Evolutionary conservation across 2,329 filamentous ascomycete species (phyloP).

Genomic region (Arachnopeziza araneosa): DNA sequence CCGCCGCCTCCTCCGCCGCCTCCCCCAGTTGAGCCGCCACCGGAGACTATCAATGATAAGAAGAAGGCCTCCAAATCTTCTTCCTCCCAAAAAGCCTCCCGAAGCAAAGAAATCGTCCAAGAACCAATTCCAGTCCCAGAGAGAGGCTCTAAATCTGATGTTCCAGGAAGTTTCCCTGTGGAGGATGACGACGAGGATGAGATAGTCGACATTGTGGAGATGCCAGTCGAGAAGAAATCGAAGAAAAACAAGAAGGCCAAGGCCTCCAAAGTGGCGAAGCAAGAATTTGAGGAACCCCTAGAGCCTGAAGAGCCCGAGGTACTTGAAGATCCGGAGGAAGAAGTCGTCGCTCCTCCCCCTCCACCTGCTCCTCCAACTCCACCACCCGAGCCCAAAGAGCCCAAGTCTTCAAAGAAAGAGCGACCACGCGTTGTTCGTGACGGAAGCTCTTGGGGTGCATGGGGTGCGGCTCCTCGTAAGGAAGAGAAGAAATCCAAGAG

Average conservation of each 20-base stretch:
- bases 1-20: constrained; percentile 31
- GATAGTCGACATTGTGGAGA: constrained; percentile 11
- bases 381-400: constrained; percentile 41
- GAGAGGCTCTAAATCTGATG: constrained; percentile 36
- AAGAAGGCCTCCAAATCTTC: constrained; percentile 34
- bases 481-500: constrained; percentile 25
- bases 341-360: constrained; percentile 31
- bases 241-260: constrained; percentile 22
- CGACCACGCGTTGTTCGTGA: constrained; percentile 69
- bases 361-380: constrained; percentile 34
- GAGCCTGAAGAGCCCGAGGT: background rate
- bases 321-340: constrained; percentile 8
- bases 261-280: background rate
- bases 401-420: constrained; percentile 62
- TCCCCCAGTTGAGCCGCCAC: constrained; percentile 19
- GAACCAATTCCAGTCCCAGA: constrained; percentile 42
- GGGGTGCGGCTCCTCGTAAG: constrained; percentile 50
- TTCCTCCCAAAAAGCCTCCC: constrained; percentile 13
- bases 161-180: constrained; percentile 53
- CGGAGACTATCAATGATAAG: constrained; percentile 32
- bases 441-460: constrained; percentile 68
- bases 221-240: constrained; percentile 33
- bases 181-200: constrained; percentile 10
- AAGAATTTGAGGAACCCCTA: background rate
- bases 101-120: background rate